Conservation (phyloP, 2,329 filamentous ascomycete genomes). For the Helotiales sp. region DNA sequence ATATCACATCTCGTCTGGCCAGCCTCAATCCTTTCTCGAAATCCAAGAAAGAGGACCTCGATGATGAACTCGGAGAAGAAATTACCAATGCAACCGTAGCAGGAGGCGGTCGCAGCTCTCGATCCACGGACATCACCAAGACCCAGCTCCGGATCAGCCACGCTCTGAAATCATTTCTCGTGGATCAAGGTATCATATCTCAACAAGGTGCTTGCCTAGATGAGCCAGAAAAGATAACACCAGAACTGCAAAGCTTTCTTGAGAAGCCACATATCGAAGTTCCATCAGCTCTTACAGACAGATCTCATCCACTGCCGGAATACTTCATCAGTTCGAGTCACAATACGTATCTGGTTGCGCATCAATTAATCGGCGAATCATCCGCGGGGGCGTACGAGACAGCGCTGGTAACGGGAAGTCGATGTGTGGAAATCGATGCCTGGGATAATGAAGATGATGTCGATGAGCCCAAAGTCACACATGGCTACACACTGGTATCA, state of each 20-base stretch:
- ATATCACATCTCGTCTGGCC: neutral
- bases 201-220: constrained; percentile 49
- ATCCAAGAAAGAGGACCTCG: constrained; percentile 5
- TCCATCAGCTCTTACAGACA: constrained; percentile 53
- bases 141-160: constrained; percentile 59
- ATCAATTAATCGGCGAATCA: constrained; percentile 66
- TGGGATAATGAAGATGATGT: constrained; percentile 64
- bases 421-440: constrained; percentile 73
- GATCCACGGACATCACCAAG: constrained; percentile 45
- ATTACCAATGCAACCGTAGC: constrained; percentile 12
- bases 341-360: constrained; percentile 71
- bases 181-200: constrained; percentile 50
- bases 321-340: constrained; percentile 74
- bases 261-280: constrained; percentile 58
- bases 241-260: constrained; percentile 51
- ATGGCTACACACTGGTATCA: constrained; percentile 68
- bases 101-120: constrained; percentile 24
- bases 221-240: constrained; percentile 41
- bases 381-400: constrained; percentile 63
- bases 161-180: constrained; percentile 56
- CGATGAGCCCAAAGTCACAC: constrained; percentile 68
- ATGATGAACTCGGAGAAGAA: constrained; percentile 12
- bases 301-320: constrained; percentile 61
- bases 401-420: constrained; percentile 60
- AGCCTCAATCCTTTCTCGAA: neutral